Percentiles rank a stretch among this genome's conserved stretches.
Conservation (phyloP, 148 eudicot genomes). For the Mesembryanthemum crystallinum region DNA sequence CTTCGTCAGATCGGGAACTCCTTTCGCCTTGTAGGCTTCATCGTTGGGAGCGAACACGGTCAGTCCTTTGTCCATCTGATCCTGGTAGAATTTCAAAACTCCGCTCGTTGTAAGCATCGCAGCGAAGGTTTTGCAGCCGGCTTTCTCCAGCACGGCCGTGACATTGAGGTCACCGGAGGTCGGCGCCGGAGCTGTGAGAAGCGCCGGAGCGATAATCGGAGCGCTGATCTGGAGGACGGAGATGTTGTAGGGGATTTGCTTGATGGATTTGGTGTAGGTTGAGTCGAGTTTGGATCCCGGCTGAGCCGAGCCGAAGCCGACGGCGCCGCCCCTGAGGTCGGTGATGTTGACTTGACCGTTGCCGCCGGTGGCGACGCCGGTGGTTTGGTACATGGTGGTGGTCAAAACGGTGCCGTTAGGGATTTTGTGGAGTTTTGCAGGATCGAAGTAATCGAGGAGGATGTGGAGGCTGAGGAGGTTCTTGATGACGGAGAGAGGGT, state of each 20-base stretch:
- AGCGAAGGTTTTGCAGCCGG: slow-evolving; percentile 55
- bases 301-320: slow-evolving; percentile 56
- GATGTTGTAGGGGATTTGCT: slow-evolving; percentile 47
- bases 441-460: slow-evolving; percentile 65
- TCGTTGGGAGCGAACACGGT: slow-evolving; percentile 79
- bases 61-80: slow-evolving; percentile 49
- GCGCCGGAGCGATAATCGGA: slow-evolving; percentile 37
- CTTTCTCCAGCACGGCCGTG: slow-evolving; percentile 42
- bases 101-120: slow-evolving; percentile 30
- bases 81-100: slow-evolving; percentile 44
- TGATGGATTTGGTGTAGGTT: slow-evolving; percentile 41
- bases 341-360: slow-evolving; percentile 63
- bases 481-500: slow-evolving; percentile 55
- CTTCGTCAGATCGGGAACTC: slow-evolving; percentile 52
- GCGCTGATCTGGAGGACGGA: slow-evolving; percentile 49
- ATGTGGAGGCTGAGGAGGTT: slow-evolving; percentile 52
- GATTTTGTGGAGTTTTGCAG: slow-evolving; percentile 48
- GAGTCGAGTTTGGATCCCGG: slow-evolving; percentile 44
- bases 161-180: slow-evolving; percentile 35
- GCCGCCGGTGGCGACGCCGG: slow-evolving; percentile 42
- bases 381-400: slow-evolving; percentile 67
- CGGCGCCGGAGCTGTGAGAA: slow-evolving; percentile 28
- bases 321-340: slow-evolving; percentile 49
- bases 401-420: slow-evolving; percentile 37
- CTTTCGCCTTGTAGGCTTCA: slow-evolving; percentile 61